Conservation (phyloP, 371 early-diverging fungal genomes). For the Massospora cicadina region DNA sequence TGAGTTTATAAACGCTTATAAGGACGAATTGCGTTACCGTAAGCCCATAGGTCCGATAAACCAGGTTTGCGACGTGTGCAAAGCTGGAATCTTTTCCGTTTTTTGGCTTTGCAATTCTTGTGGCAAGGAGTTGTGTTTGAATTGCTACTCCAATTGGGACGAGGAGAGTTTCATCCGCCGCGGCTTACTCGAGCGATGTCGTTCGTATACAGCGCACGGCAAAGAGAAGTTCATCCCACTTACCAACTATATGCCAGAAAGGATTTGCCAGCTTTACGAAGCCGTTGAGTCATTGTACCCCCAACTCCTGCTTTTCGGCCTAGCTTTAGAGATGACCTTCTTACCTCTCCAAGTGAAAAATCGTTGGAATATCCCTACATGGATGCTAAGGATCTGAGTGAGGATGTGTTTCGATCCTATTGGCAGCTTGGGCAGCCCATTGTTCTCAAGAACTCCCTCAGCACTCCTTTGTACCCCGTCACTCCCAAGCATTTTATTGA, state of each 20-base stretch:
- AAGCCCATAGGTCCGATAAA: constrained; percentile 12
- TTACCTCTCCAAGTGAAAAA: background rate
- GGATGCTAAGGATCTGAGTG: background rate
- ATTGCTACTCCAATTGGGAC: constrained; percentile 24
- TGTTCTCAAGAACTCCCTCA: background rate
- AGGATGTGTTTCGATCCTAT: background rate
- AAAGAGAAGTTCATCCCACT: constrained; percentile 19
- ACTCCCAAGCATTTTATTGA: background rate
- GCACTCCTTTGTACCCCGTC: background rate
- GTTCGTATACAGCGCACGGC: background rate
- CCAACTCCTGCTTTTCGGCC: background rate
- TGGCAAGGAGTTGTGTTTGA: constrained; percentile 29
- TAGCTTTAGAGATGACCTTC: background rate
- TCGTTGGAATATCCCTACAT: background rate
- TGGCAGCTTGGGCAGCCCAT: background rate
- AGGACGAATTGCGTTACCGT: background rate
- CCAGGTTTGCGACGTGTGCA: constrained; percentile 31
- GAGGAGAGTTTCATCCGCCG: background rate
- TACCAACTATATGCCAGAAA: constrained; percentile 16
- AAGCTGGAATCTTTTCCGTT: constrained; percentile 22
- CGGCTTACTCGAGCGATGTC: background rate
- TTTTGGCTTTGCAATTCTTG: constrained; percentile 33
- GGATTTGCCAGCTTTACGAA: constrained; percentile 10
- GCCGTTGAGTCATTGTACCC: constrained; percentile 8
- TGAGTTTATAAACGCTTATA: background rate